phyloP scores from a whole-genome alignment of 2,329 filamentous ascomycete genomes.

The Nannizziopsis barbatae region DNA sequence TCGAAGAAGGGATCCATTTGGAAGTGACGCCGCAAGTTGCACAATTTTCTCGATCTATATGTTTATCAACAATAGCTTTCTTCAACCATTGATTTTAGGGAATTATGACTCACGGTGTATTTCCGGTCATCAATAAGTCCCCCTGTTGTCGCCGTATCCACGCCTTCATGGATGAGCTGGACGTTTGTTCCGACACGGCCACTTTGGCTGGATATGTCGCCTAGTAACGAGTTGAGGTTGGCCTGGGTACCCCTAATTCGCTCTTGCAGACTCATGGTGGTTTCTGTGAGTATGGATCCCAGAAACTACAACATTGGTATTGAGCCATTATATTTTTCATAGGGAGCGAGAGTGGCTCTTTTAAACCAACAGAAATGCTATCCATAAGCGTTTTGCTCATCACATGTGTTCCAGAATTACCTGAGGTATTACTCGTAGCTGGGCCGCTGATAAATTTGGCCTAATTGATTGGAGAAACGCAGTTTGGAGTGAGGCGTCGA shows the following conservation, averaged over 20 bases:
- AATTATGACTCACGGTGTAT: background rate
- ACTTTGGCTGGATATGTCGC: constrained; percentile 5
- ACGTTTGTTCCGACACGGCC: constrained; percentile 5
- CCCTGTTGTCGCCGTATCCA: background rate
- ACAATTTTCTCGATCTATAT: constrained; percentile 10
- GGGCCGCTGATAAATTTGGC: too few relatives aligned
- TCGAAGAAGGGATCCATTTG: constrained; percentile 14
- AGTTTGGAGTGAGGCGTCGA: too few relatives aligned
- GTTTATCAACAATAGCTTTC: background rate
- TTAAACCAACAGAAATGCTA: too few relatives aligned
- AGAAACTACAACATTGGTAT: background rate
- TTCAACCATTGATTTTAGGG: background rate
- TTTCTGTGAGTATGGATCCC: background rate
- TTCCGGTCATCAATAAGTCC: constrained; percentile 8
- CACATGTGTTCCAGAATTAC: too few relatives aligned
- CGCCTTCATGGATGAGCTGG: constrained; percentile 1
- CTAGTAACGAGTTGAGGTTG: constrained; percentile 1
- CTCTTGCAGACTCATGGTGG: background rate
- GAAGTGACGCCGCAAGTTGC: constrained; percentile 8
- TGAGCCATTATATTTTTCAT: background rate
- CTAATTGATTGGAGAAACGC: too few relatives aligned
- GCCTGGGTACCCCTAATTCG: background rate
- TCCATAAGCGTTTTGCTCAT: too few relatives aligned
- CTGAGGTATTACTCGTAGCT: too few relatives aligned
- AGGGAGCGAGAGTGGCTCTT: background rate